Base-by-base conservation (phyloP, 805 yeast species). In the Metschnikowia cubensis region DNA sequence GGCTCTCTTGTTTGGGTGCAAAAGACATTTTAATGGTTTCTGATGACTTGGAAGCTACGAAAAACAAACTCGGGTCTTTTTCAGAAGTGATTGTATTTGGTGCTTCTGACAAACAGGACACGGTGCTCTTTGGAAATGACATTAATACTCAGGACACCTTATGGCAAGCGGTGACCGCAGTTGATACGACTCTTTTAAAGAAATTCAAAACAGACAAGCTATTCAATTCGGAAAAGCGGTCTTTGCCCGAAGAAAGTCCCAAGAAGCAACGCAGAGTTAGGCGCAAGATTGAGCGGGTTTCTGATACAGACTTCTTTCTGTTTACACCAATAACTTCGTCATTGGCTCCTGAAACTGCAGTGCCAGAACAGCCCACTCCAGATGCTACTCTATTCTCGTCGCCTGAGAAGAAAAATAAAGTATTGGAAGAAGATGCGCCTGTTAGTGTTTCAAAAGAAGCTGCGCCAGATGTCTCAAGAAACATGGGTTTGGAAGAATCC, bases 271-370 rank as follows among this genome's bases (percentile, higher is more conserved):
- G 60, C 31, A 53, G 70, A 31, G 69, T 68, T 47, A 57, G 74
- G 52, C 57, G 69, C 35, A 68, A 62, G 44, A 60, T 66, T 35
- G 68, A 69, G 48, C 61, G 63, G 37, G 70, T 67, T 2, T 64
- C 60, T 44, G 67, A 63, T 15, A 59, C 70, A 34, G 69, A 69
- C 42, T 71, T 71, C 47, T 69, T 71, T 46, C 69, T 67, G 49
- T 65, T 70, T 34, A 42, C 57, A 2, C 55, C 56, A 3, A 15
- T 42, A 17, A 47, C 47, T 37, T 48, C 55, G 6, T 33, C 45
- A 18, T 25, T 39, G 21, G 21, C 42, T 15, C 20, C 42, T 39
- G 21, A 39, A 14, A 6, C 37, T n/a, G 35, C 35, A 10, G 13
- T 3, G 3, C 15, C 31, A 6, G 45, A 42, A 31, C 25, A 41